Evolutionary conservation across 345 rosid species (phyloP).

Genomic region (Gossypium rotundifolium): DNA sequence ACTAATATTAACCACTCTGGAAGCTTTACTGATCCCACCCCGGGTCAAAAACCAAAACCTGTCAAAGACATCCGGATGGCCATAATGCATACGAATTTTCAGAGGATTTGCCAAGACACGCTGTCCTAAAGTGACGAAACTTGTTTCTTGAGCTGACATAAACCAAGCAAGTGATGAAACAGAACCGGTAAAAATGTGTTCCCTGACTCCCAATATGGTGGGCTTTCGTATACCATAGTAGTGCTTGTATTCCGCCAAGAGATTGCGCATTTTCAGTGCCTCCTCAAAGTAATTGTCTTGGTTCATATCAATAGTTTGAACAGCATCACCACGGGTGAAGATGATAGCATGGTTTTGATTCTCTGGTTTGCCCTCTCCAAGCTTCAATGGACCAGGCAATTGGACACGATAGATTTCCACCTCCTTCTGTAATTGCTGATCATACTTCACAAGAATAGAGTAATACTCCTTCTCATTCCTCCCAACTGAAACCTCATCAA

Average conservation of each 20-base stretch:
- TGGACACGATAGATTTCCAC: constrained; percentile 90
- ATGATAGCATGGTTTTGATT: constrained; percentile 96
- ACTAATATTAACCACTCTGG: constrained; percentile 90
- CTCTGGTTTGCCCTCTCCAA: constrained; percentile 98
- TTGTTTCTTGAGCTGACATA: constrained; percentile 86
- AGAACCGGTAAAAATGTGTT: constrained; percentile 94
- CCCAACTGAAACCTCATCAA: constrained; percentile 66
- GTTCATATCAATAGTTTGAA: constrained; percentile 99
- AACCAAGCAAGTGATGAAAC: constrained; percentile 92
- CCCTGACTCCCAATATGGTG: constrained; percentile 89
- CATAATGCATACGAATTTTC: constrained; percentile 96
- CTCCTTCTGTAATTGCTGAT: constrained; percentile 66
- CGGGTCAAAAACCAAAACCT: constrained; percentile 93
- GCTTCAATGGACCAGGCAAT: constrained; percentile 90
- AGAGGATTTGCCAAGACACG: constrained; percentile 93
- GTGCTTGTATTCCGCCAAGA: constrained; percentile 77
- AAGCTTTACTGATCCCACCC: constrained; percentile 96
- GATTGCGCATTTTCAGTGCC: constrained; percentile 93
- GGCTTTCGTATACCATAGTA: constrained; percentile 74
- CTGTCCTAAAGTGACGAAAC: constrained; percentile 94
- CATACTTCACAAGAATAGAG: constrained; percentile 93
- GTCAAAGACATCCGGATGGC: constrained; percentile 94
- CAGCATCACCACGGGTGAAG: constrained; percentile 96
- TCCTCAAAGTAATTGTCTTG: constrained; percentile 98
- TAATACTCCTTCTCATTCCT: constrained; percentile 66